Evolutionary conservation across 495 filamentous ascomycete species (phyloP).

Genomic region (Entonaema liquescens): DNA sequence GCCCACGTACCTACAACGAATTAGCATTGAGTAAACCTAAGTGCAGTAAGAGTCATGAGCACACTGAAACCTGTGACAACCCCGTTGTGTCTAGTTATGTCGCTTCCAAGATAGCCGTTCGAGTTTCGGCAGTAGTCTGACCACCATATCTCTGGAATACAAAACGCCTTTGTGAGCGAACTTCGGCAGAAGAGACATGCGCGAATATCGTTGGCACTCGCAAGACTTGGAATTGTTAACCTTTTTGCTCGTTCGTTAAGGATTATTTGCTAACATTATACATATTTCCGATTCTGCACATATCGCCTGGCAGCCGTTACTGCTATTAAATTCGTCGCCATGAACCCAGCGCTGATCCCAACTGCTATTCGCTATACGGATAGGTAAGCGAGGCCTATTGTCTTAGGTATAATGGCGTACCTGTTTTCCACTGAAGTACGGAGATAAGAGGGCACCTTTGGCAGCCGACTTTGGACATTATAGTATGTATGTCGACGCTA

Average conservation of each 20-base stretch:
- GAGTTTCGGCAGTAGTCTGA: constrained; percentile 19
- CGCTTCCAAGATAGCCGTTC: constrained; percentile 36
- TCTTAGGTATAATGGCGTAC: not conserved
- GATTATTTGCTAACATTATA: not conserved
- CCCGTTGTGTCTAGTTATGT: not conserved
- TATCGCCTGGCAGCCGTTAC: not conserved
- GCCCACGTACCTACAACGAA: constrained; percentile 44
- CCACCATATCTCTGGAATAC: constrained; percentile 34
- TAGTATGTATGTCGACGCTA: not conserved
- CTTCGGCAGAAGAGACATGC: constrained; percentile 22
- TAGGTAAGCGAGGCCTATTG: not conserved
- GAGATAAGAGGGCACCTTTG: not conserved
- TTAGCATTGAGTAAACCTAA: not conserved
- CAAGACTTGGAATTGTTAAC: not conserved
- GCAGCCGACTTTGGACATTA: not conserved
- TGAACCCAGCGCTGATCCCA: not conserved
- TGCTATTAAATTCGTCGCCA: not conserved
- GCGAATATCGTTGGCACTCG: constrained; percentile 1
- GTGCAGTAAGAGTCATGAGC: not conserved
- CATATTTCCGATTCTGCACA: not conserved
- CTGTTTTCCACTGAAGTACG: not conserved
- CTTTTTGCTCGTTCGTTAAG: not conserved
- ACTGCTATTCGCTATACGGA: not conserved
- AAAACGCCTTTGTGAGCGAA: constrained; percentile 16
- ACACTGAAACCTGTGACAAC: constrained; percentile 12